Conservation (phyloP, 768 basidiomycete species). For the Kwoniella shandongensis region DNA sequence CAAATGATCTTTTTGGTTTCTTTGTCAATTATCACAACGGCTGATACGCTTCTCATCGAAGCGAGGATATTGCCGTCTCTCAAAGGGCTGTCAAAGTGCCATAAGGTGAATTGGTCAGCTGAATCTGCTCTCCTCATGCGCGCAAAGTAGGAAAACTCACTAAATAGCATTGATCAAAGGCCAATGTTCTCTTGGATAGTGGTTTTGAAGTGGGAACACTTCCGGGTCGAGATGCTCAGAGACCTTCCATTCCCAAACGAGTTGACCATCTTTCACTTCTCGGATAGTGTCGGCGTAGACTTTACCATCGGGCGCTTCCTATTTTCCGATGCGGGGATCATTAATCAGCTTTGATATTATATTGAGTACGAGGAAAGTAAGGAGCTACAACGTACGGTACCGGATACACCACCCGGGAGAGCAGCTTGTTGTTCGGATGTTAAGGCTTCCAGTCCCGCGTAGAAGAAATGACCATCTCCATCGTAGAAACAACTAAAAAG, state of each 20-base stretch:
- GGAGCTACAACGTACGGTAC: slow-evolving; percentile 13
- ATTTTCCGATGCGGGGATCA: background rate
- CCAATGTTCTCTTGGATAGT: slow-evolving; percentile 27
- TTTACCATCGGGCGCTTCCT: slow-evolving; percentile 29
- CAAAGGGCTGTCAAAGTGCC: slow-evolving; percentile 12
- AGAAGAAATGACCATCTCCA: slow-evolving; percentile 22
- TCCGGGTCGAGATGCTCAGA: slow-evolving; percentile 25
- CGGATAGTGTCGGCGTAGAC: slow-evolving; percentile 26
- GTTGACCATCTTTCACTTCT: slow-evolving; percentile 25
- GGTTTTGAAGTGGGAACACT: slow-evolving; percentile 23
- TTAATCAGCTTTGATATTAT: background rate
- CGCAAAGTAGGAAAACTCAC: slow-evolving; percentile 14
- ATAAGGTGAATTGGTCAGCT: background rate
- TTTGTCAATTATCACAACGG: slow-evolving; percentile 51
- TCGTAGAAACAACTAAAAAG: slow-evolving; percentile 18
- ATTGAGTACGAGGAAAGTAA: background rate
- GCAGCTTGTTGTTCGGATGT: slow-evolving; percentile 13
- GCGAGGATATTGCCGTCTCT: slow-evolving; percentile 51
- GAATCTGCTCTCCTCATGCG: too few relatives aligned
- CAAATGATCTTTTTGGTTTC: slow-evolving; percentile 51
- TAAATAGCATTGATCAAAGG: slow-evolving; percentile 27
- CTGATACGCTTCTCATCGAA: slow-evolving; percentile 41
- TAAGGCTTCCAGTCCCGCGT: slow-evolving; percentile 21
- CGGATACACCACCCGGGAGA: slow-evolving; percentile 24
- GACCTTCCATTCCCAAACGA: slow-evolving; percentile 27